Base-by-base conservation (phyloP, 257 asterid species). In the Plantago ovata region DNA sequence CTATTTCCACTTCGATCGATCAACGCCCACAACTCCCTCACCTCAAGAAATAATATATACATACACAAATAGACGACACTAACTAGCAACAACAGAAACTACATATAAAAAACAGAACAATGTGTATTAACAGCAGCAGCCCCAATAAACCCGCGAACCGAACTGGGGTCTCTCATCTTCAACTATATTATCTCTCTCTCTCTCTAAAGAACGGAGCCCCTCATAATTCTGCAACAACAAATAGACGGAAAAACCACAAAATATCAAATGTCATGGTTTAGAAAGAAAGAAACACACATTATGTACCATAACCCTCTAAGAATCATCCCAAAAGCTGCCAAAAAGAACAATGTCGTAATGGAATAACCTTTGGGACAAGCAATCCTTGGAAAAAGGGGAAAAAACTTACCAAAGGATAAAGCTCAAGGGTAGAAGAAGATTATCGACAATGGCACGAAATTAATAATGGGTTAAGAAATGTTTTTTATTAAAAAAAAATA, bases 151-250 rank as follows among this genome's bases (percentile, higher is more conserved):
- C 66, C 49, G 68, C 19, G 12, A 14, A 63, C 54, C 59, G 58
- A 21, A 77, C 68, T 62, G 58, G 65, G 80, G 70, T 81, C 86
- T 71, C 87, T 87, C 85, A 78, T 81, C 77, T 71, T 77, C 69
- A 39, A 43, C 64, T 57, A 66, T 13, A 62, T 43, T 45, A 8
- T 45, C 33, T 46, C n/a, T n/a, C n/a, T n/a, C n/a, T 55, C 47
- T 54, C 48, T 69, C 77, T 79, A 74, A 38, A 59, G 62, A 33
- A 52, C 77, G 80, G 78, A 79, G 62, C 66, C 69, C 69, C 76
- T 78, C 75, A 64, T 66, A 77, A 55, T 66, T 52, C 70, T 48
- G 71, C 65, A 68, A 64, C 28, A 65, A 74, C 83, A 57, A 58
- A 55, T 48, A 19, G 20, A 52, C 19, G 60, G 52, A 19, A 67